Base-by-base conservation (phyloP, 1,284 basidiomycete genomes). In the Gymnopus androsaceus region DNA sequence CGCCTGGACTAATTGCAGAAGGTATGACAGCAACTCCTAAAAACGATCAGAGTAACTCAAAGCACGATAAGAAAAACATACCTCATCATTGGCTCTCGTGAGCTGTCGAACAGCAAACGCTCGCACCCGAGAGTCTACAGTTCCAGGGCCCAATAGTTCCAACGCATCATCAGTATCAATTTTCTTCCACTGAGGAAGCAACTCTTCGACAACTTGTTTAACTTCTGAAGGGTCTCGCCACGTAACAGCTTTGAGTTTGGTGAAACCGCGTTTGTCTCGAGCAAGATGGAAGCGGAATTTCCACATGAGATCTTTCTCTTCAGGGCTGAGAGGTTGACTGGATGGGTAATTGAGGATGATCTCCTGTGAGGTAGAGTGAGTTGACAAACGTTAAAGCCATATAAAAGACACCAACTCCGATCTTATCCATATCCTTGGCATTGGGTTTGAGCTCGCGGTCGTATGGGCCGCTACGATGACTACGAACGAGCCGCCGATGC, bases 271-370 rank as follows among this genome's bases (percentile, higher is more conserved):
- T 69, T 94, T 94, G 69, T 95, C 92, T 27, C 94, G 79, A 0
- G 90, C 86, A 14, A 99, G 84, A 63, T 98, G 99, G 75, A 98
- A 99, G 9, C 97, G 86, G 80, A 97, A 99, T 68, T 97, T 95
- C 97, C 97, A 99, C 23, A 99, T 87, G 15, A 96, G 74, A 63
- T 99, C 96, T 69, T 96, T 97, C 74, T 99, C 96, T 64, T 95
- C 89, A 0, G 94, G 87, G 1, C 85, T 92, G 4, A 99, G 80
- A 8, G 84, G 81, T 57, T 92, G 92, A 51, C 93, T 97, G 0
- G 97, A 96, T 0, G 95, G 86, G 69, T 93, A 98, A 55, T 82
- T 87, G 54, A 99, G 83, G 42, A n/a, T n/a, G n/a, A 99, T 95
- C 59, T 89, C 87, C 94, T 97, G 59, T 3, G 42, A 56, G 34